Evolutionary conservation across 768 basidiomycete genomes (phyloP).

Genomic region (Trametes sanguinea): DNA sequence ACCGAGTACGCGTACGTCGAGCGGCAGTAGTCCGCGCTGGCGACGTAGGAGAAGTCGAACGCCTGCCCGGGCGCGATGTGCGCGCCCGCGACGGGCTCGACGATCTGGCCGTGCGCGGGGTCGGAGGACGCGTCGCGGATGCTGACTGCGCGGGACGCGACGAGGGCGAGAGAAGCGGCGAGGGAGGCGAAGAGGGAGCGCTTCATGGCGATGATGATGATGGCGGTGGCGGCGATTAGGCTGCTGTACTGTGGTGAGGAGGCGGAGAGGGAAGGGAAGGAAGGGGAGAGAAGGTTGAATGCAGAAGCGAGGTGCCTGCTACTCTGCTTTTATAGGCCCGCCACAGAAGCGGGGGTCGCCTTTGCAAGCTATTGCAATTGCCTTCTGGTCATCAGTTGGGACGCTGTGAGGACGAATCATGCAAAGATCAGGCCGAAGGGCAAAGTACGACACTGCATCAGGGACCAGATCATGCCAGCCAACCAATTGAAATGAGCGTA

Average conservation of each 20-base stretch:
- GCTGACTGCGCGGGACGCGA: conserved; percentile 7
- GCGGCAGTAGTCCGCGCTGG: conserved; percentile 43
- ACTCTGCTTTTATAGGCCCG: conserved; percentile 4
- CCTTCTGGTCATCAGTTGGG: too few species aligned
- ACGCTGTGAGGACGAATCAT: too few species aligned
- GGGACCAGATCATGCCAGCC: conserved; percentile 9
- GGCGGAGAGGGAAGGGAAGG: neutral
- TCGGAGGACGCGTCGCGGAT: conserved; percentile 8
- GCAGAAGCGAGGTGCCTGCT: neutral
- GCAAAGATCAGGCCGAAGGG: too few species aligned
- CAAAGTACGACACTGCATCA: neutral
- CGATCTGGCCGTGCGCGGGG: conserved; percentile 30
- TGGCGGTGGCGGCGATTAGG: conserved; percentile 12
- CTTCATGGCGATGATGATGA: conserved; percentile 1
- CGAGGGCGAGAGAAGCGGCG: conserved; percentile 10
- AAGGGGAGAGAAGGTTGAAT: neutral
- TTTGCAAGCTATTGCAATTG: too few species aligned
- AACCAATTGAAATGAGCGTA: neutral
- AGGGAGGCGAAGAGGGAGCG: conserved; percentile 6
- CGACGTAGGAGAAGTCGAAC: conserved; percentile 44
- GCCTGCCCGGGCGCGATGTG: conserved; percentile 41
- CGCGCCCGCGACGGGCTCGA: conserved; percentile 35
- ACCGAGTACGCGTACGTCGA: conserved; percentile 46
- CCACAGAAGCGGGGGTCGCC: too few species aligned
- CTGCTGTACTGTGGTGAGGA: neutral